Evolutionary conservation across 129 eudicot species (phyloP), one percentile per base, ranked within the genome.

Genomic region (Tagetes erecta): DNA sequence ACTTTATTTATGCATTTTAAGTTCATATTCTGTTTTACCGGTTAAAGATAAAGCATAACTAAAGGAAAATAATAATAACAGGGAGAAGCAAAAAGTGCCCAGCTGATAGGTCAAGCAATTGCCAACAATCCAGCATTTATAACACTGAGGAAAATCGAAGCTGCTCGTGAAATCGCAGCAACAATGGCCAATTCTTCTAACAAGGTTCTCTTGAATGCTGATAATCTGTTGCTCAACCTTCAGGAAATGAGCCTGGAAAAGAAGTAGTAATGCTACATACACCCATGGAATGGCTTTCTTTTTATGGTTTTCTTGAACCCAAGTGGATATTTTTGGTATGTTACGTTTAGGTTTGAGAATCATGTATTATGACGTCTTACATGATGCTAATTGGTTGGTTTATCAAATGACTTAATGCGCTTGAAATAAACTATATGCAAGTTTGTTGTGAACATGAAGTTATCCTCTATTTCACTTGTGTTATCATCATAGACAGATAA

Each of bases 21-120:
- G 0, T 50, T 50, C 2, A 0, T 2, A 27, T 11, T 36, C 36
- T 62, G 5, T 62, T 12, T 36, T 5, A 12, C 42, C 27, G 5
- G 67, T 62, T 35, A 62, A 13, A 35, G 44, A 35, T 62, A 11
- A 62, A 62, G 35, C 40, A 11, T 10, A 12, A 36, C 30, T 20
- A 8, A 1, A 3, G 13, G 20, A 62, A 36, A 37, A 35, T 62
- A 0, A 50, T 8, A 46, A 36, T 44, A 60, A 57, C 87, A 86
- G 91, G 91, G 91, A 72, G 91, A 86, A 34, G 91, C 91, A 8
- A 86, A 80, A 81, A 86, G 91, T 83, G 91, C 87, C 31, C 86
- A 83, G 42, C 75, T 86, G 78, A 86, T 86, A 10, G 91, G 91
- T 45, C 84, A 80, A 78, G 91, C 87, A 38, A 81, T 86, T 80